Percentiles rank a stretch among this genome's conserved stretches.
These are phyloP conservation scores for Gliomastix tumulicola DNA, from an alignment of 2,329 filamentous ascomycete species.

Conservation along the genomic window DNA sequence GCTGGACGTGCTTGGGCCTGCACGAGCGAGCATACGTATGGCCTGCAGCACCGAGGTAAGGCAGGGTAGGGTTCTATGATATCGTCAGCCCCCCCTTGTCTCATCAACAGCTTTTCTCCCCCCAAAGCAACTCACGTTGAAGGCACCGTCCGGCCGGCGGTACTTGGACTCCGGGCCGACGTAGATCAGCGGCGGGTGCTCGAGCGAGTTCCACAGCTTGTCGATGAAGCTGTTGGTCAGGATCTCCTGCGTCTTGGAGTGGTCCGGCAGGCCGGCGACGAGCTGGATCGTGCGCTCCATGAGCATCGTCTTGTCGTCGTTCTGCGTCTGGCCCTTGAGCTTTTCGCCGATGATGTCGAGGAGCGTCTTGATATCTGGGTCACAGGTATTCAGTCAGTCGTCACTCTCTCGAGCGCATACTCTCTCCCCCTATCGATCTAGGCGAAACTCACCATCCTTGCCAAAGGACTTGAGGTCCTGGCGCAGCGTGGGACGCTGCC, in stretches of 20 bases:
- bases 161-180: slow-evolving; percentile 57
- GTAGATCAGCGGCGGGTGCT: slow-evolving; percentile 65
- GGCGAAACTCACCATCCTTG: slow-evolving; percentile 24
- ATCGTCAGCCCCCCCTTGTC: too few relatives aligned
- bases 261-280: slow-evolving; percentile 55
- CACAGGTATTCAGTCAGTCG: slow-evolving; percentile 10
- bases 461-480: slow-evolving; percentile 52
- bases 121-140: slow-evolving; percentile 44
- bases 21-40: slow-evolving; percentile 61
- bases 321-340: slow-evolving; percentile 52
- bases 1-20: slow-evolving; percentile 48
- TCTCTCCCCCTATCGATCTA: neutral
- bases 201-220: slow-evolving; percentile 63
- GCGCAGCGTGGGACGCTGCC: slow-evolving; percentile 42
- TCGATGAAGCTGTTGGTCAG: slow-evolving; percentile 63
- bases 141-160: slow-evolving; percentile 62
- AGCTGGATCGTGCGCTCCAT: slow-evolving; percentile 70
- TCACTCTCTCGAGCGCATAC: neutral
- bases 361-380: slow-evolving; percentile 54
- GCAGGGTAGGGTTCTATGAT: slow-evolving; percentile 56
- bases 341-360: slow-evolving; percentile 54
- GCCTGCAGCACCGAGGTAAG: slow-evolving; percentile 59
- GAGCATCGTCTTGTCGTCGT: slow-evolving; percentile 71
- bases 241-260: slow-evolving; percentile 53
- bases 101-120: too few relatives aligned